Base-by-base conservation (phyloP, 169 alveolate species). In the Plasmodium coatneyi region DNA sequence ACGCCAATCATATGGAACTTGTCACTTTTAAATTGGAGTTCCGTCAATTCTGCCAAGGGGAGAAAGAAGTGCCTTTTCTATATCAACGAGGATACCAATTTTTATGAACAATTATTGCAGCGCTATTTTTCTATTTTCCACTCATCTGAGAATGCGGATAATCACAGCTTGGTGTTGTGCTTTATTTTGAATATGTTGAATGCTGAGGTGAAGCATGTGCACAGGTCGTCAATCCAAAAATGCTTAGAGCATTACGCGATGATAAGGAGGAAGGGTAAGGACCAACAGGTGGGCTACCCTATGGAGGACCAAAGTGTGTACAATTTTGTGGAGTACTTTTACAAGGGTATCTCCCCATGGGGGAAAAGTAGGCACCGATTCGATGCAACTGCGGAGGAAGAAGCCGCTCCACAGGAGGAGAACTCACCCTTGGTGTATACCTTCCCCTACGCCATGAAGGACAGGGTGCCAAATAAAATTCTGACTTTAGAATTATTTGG, bases 1-100 rank as follows among this genome's bases (percentile, higher is more conserved):
- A 80, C 71, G 4, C 94, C 94, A 25, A 89, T 89, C 70, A 70
- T 89, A 70, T 89, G 94, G 94, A 80, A 49, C 71, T 41, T 78
- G 30, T 22, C 78, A 10, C 82, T 89, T 22, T 78, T 89, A 66
- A 54, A 56, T 28, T 49, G 41, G 9, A 32, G 76, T 30, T 10
- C 34, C 19, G 25, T 80, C 5, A 89, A 79, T n/a, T 7, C 39
- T 22, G 30, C 25, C n/a, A 34, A 76, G n/a, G n/a, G n/a, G 12
- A 72, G 79, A 49, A 60, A 71, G 14, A 46, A 79, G 14, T 89
- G 66, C 71, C 43, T 89, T 39, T 89, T 89, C 79, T 89, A 80
- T 89, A 79, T 89, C n/a, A 52, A 89, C 72, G 70, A 60, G 22
- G 66, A 89, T 66, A 80, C 25, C 2, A 49, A 78, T 46, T 89